These are phyloP conservation scores for Cryphonectria radicalis DNA, from an alignment of 2,329 filamentous ascomycete species.

Conservation along the genomic window DNA sequence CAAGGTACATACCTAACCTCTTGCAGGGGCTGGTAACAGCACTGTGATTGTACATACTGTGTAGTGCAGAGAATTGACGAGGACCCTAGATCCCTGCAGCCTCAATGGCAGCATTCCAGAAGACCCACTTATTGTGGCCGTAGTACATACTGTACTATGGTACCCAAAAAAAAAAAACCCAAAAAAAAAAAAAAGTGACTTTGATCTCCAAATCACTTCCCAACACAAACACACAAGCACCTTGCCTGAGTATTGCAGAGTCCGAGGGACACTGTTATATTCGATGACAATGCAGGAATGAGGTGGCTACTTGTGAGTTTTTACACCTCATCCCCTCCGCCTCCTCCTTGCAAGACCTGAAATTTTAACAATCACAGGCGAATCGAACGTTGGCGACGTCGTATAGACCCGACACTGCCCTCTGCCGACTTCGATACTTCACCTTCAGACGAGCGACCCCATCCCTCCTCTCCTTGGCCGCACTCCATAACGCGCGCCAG, in stretches of 20 bases:
- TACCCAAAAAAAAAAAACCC: background rate
- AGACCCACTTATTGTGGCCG: background rate
- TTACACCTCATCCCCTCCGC: no score
- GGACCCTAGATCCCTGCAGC: background rate
- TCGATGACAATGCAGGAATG: constrained; percentile 12
- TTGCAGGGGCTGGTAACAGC: background rate
- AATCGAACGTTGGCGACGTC: constrained; percentile 5
- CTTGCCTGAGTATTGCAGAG: background rate
- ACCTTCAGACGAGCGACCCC: background rate
- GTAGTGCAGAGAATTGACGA: background rate
- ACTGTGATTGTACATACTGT: background rate
- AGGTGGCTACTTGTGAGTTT: constrained; percentile 17
- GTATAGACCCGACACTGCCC: background rate
- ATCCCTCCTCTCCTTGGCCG: background rate
- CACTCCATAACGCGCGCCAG: background rate
- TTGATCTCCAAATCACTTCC: background rate
- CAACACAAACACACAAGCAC: background rate
- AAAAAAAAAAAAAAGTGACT: background rate
- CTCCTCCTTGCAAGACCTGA: background rate
- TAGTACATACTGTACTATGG: background rate
- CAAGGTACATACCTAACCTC: background rate
- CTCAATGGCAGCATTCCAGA: background rate
- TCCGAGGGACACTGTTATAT: background rate
- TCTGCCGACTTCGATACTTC: background rate
- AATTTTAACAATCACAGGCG: background rate